Evolutionary conservation across 768 basidiomycete genomes (phyloP), one percentile per base, ranked within the genome.

Genomic region (Phylloporus sp.): DNA sequence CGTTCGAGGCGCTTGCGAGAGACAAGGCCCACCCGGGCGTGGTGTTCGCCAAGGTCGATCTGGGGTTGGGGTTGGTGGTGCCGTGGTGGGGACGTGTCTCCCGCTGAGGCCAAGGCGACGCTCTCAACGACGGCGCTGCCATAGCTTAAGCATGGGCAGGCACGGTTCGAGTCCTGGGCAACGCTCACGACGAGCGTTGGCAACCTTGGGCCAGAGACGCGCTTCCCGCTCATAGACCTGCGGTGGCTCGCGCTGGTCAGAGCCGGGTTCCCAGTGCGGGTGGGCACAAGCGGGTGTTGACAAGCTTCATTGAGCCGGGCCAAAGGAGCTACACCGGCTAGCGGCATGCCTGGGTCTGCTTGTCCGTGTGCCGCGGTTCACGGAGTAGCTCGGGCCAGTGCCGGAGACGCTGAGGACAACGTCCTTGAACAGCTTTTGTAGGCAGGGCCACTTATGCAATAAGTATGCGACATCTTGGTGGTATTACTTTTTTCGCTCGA

Each of bases 321-420:
- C 67, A 65, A 93, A 95, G 63, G 83, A 90, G 90, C 91, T 94
- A 1, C 89, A 97, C 66, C 87, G 93, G 12, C 70, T 97, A 35
- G 76, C 80, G 1, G 91, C 90, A 3, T 84, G 86, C 5, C 71
- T 97, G 29, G 92, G 82, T 0, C 79, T 91, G 61, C 68, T 92
- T 32, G 55, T 95, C 34, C 84, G 86, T 13, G 69, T 91, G 28
- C 89, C 90, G 5, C 91, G 93, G 0, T 79, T 75, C 26, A 82
- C 79, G 57, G 80, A 80, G 35, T 76, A 82, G 56, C 58, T 88
- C 11, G 56, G 54, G 5, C 70, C 80, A 3, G 63, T 97, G 46
- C 66, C 95, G 27, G 83, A 91, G 52, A 86, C 90, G 10, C 71
- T 97, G 31, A 81, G 85, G 39, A 79, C 81, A 13, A 75, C n/a